Evolutionary conservation across 768 basidiomycete genomes (phyloP).

Genomic region (Coprinopsis marcescibilis): DNA sequence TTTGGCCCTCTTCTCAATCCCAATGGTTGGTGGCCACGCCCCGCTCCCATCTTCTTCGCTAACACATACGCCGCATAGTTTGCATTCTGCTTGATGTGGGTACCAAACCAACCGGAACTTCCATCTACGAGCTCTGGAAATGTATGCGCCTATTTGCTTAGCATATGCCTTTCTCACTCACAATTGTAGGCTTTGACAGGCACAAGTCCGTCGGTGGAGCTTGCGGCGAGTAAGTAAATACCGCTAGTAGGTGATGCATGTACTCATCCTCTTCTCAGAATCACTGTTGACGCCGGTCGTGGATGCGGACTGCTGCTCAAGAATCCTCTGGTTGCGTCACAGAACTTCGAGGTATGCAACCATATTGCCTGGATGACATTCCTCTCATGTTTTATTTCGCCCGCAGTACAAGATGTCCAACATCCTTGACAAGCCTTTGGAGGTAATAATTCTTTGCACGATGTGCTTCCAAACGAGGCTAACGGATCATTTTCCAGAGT

Average conservation of each 20-base stretch:
- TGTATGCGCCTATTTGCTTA: conserved; percentile 32
- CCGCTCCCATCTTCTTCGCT: conserved; percentile 3
- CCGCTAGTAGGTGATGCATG: background rate
- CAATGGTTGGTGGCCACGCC: conserved; percentile 47
- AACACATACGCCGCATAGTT: conserved; percentile 40
- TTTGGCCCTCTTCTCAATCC: conserved; percentile 84
- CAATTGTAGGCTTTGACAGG: conserved; percentile 62
- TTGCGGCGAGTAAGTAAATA: conserved; percentile 73
- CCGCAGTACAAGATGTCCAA: conserved; percentile 90
- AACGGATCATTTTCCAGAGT: conserved; percentile 43
- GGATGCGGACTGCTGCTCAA: conserved; percentile 65
- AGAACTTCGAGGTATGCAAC: conserved; percentile 77
- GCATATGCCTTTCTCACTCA: background rate
- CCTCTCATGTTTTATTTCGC: conserved; percentile 8
- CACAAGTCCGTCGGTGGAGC: conserved; percentile 87
- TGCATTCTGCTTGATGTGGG: conserved; percentile 93
- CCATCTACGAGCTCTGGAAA: conserved; percentile 97
- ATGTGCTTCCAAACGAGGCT: background rate
- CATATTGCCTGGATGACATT: background rate
- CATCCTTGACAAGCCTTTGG: conserved; percentile 92
- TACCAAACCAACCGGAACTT: conserved; percentile 90
- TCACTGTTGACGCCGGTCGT: conserved; percentile 76
- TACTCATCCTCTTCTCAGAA: conserved; percentile 21
- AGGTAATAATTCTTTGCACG: conserved; percentile 37
- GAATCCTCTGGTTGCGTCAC: conserved; percentile 83